These are phyloP conservation scores for Penicillium sp. DNA, from an alignment of 2,329 filamentous ascomycete species.

Conservation along the genomic window DNA sequence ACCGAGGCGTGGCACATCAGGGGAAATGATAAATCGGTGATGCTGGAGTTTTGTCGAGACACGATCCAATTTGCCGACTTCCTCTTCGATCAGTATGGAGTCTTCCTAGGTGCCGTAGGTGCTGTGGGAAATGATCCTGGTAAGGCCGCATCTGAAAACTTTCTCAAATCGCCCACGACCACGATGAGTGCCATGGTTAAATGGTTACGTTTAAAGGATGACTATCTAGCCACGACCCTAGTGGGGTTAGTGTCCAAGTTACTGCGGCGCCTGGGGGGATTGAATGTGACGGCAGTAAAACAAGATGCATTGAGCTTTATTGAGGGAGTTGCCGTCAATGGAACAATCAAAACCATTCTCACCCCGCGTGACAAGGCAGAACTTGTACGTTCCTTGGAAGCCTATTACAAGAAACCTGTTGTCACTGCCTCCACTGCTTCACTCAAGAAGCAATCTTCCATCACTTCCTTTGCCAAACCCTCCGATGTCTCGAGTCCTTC, in stretches of 20 bases:
- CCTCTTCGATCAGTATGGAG: conserved; percentile 76
- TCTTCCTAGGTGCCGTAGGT: conserved; percentile 69
- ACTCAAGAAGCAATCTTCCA: conserved; percentile 44
- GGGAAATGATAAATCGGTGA: conserved; percentile 64
- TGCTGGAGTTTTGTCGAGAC: conserved; percentile 92
- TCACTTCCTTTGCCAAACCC: conserved; percentile 38
- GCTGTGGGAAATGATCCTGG: conserved; percentile 37
- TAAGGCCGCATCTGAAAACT: conserved; percentile 46
- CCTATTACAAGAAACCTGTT: conserved; percentile 45
- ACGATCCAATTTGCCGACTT: conserved; percentile 89
- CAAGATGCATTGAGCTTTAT: conserved; percentile 60
- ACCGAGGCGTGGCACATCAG: conserved; percentile 77
- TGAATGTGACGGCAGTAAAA: conserved; percentile 64
- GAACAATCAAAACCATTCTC: conserved; percentile 70
- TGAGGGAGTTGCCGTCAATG: conserved; percentile 50
- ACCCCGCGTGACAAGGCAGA: conserved; percentile 79
- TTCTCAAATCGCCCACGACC: conserved; percentile 61
- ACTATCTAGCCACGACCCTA: conserved; percentile 75
- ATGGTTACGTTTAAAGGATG: conserved; percentile 86
- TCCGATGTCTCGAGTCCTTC: conserved; percentile 34
- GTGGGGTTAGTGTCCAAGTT: conserved; percentile 81
- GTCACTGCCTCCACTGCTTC: conserved; percentile 39
- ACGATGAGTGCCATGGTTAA: conserved; percentile 68
- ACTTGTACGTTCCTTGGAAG: conserved; percentile 60
- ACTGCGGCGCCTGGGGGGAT: conserved; percentile 72